phyloP scores from a whole-genome alignment of 129 eudicot species.

The Rutidosis leptorrhynchoides region DNA sequence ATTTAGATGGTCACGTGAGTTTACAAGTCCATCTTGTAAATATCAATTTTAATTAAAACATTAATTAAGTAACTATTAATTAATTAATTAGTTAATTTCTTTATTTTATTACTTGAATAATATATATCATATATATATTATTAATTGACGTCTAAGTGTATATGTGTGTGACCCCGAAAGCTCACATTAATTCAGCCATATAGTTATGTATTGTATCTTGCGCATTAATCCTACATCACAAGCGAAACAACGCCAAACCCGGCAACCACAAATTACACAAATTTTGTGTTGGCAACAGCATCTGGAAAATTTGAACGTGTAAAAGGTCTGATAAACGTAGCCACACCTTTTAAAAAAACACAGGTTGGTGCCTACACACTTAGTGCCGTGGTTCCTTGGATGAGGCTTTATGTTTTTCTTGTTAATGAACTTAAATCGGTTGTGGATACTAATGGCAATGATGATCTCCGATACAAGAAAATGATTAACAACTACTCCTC shows the following conservation, averaged over 20 bases:
- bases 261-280: conserved; percentile 68
- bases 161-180: no score
- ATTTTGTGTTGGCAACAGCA: conserved; percentile 82
- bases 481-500: conserved; percentile 69
- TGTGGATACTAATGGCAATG: conserved; percentile 32
- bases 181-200: no score
- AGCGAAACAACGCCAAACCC: conserved; percentile 52
- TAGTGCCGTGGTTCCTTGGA: conserved; percentile 82
- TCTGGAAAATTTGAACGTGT: conserved; percentile 87
- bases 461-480: conserved; percentile 56
- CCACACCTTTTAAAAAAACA: conserved; percentile 86
- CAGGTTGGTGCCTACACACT: conserved; percentile 81
- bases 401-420: conserved; percentile 76
- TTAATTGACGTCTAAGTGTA: no score
- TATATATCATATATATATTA: no score
- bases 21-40: no score
- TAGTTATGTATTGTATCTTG: no score
- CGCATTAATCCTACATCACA: no score
- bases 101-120: no score
- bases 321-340: conserved; percentile 79
- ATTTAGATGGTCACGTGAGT: no score
- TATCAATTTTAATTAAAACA: no score
- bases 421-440: conserved; percentile 59
- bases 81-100: no score
- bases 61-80: no score